A percentile compares a stretch with the other conserved stretches of the same genome.
Conservation (phyloP, 805 yeast species). For the Tetrapisispora arboricola region DNA sequence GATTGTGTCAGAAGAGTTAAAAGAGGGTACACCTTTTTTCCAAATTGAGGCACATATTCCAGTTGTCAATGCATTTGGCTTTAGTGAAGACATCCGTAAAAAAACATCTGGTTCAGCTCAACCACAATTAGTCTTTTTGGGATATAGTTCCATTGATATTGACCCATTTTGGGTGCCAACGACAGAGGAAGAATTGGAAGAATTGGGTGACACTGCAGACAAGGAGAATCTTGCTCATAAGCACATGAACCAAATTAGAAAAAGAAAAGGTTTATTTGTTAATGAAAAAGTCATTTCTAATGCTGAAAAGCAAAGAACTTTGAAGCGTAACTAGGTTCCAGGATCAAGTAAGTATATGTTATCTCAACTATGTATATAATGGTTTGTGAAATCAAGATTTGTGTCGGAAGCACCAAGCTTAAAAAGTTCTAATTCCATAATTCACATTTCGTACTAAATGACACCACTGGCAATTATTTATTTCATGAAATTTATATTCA, state of each 20-base stretch:
- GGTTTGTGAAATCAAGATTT: too few relatives aligned
- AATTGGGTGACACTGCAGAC: constrained; percentile 85
- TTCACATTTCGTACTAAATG: too few relatives aligned
- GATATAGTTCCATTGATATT: constrained; percentile 74
- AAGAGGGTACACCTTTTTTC: constrained; percentile 96
- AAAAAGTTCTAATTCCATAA: too few relatives aligned
- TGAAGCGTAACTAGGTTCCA: constrained; percentile 55
- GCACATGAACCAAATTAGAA: constrained; percentile 74
- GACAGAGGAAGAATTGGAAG: constrained; percentile 92
- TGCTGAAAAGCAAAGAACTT: constrained; percentile 89
- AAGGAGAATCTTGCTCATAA: constrained; percentile 81
- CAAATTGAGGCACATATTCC: constrained; percentile 78
- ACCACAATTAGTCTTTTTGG: constrained; percentile 87
- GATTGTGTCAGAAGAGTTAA: constrained; percentile 85
- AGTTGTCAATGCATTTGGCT: constrained; percentile 93
- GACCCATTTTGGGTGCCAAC: constrained; percentile 99
- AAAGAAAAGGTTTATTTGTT: constrained; percentile 78
- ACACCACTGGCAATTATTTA: too few relatives aligned
- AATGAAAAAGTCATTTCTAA: constrained; percentile 84
- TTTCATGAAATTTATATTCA: too few relatives aligned
- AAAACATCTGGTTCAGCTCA: constrained; percentile 94
- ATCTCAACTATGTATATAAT: too few relatives aligned
- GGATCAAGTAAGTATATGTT: too few relatives aligned
- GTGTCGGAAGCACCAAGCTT: too few relatives aligned
- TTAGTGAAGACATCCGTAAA: constrained; percentile 88